Conservation (phyloP, 257 asterid genomes). For the Nicotiana sylvestris region DNA sequence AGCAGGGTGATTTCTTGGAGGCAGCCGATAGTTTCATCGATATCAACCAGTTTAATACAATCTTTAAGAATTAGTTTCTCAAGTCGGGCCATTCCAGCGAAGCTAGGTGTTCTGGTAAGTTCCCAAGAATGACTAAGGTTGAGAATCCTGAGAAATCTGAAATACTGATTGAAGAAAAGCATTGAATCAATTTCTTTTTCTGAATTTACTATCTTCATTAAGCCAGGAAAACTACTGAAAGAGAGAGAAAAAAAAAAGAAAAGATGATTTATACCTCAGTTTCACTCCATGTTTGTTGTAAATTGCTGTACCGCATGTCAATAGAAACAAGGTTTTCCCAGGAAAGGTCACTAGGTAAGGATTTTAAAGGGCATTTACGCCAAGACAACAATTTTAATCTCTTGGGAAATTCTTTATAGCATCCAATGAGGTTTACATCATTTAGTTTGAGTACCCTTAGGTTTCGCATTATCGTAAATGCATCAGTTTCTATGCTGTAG, state of each 20-base stretch:
- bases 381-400: slow-evolving; percentile 19
- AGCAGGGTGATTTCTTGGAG: slow-evolving; percentile 1
- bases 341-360: slow-evolving; percentile 15
- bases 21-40: slow-evolving; percentile 9
- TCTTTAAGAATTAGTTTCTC: slow-evolving; percentile 15
- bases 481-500: slow-evolving; percentile 5
- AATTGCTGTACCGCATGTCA: slow-evolving; percentile 21
- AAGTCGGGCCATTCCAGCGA: slow-evolving; percentile 8
- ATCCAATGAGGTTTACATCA: slow-evolving; percentile 14
- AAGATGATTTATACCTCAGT: slow-evolving; percentile 9
- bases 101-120: slow-evolving; percentile 12
- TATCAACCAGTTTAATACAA: slow-evolving; percentile 4
- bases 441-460: slow-evolving; percentile 17
- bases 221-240: not conserved
- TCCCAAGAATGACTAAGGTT: slow-evolving; percentile 19
- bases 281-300: slow-evolving; percentile 20
- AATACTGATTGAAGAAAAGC: not conserved
- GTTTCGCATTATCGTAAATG: slow-evolving; percentile 17
- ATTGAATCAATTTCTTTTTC: not conserved
- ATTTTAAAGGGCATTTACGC: slow-evolving; percentile 14
- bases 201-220: not conserved
- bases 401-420: slow-evolving; percentile 14
- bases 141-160: slow-evolving; percentile 17
- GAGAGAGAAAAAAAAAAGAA: not conserved
- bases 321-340: slow-evolving; percentile 8